A percentile compares a stretch with the other conserved stretches of the same genome.
phyloP scores from a whole-genome alignment of 345 rosid species.

The Stellera chamaejasme region DNA sequence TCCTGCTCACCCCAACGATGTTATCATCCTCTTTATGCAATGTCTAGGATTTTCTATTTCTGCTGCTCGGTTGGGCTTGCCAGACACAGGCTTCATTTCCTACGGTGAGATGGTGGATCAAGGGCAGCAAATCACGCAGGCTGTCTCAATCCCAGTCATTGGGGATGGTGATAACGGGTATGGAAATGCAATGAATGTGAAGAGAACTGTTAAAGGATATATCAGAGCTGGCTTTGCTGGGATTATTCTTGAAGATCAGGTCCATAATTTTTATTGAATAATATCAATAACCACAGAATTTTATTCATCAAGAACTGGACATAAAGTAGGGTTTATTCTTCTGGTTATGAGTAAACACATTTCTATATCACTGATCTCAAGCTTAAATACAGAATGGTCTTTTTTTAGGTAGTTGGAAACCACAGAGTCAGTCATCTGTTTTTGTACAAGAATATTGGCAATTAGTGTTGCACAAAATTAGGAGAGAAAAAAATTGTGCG shows the following conservation, averaged over 20 bases:
- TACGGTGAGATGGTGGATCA: conserved; percentile 94
- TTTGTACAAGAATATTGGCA: too few species aligned
- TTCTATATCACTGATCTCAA: too few species aligned
- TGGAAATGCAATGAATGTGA: conserved; percentile 80
- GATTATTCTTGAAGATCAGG: conserved; percentile 83
- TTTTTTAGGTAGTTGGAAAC: too few species aligned
- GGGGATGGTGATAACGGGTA: conserved; percentile 87
- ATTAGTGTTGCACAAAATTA: too few species aligned
- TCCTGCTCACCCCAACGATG: too few species aligned
- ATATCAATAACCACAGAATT: neutral
- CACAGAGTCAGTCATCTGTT: too few species aligned
- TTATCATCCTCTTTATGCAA: conserved; percentile 3
- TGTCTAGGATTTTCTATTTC: conserved; percentile 75
- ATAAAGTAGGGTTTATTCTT: too few species aligned
- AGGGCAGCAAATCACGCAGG: conserved; percentile 65
- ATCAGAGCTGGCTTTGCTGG: conserved; percentile 86
- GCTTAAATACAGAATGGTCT: too few species aligned
- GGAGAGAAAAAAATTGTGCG: too few species aligned
- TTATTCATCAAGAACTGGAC: too few species aligned
- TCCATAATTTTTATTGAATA: conserved; percentile 13
- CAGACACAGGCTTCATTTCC: conserved; percentile 64
- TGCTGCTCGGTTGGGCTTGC: conserved; percentile 67
- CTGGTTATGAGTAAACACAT: neutral
- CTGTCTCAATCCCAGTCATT: conserved; percentile 70
- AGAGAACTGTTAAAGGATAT: conserved; percentile 80